phyloP scores from a whole-genome alignment of 106 monocot species.

The Hemerocallis citrina region DNA sequence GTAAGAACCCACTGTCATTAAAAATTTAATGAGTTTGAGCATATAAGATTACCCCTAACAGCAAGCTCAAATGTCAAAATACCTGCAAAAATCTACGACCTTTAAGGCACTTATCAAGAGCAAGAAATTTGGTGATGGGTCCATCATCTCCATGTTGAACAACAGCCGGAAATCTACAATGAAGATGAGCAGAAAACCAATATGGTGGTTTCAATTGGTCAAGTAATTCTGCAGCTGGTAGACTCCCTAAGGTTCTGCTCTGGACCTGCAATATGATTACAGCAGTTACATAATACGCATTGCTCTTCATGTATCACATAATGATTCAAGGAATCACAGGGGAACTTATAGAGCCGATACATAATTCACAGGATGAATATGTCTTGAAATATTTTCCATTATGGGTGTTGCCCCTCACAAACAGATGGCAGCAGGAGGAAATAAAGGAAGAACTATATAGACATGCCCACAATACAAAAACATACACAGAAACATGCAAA shows the following conservation, averaged over 20 bases:
- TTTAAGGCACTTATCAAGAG: slow-evolving; percentile 89
- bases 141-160: slow-evolving; percentile 80
- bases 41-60: no score
- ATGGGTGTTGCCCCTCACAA: no score
- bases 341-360: no score
- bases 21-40: neutral
- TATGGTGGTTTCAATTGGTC: slow-evolving; percentile 66
- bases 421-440: no score
- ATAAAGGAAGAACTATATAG: no score
- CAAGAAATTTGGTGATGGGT: slow-evolving; percentile 83
- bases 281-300: neutral
- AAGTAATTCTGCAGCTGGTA: slow-evolving; percentile 68
- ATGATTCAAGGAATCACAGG: no score
- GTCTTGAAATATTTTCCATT: no score
- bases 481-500: no score
- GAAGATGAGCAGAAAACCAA: slow-evolving; percentile 96
- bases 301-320: no score
- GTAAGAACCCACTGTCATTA: neutral
- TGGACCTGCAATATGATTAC: slow-evolving; percentile 31
- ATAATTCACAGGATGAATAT: no score
- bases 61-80: neutral
- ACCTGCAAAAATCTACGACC: slow-evolving; percentile 78
- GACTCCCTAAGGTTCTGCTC: slow-evolving; percentile 68
- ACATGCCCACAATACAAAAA: no score
- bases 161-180: slow-evolving; percentile 83